These are phyloP conservation scores for Trichoderma sp. DNA, from an alignment of 2,329 filamentous ascomycete genomes.

Conservation along the genomic window DNA sequence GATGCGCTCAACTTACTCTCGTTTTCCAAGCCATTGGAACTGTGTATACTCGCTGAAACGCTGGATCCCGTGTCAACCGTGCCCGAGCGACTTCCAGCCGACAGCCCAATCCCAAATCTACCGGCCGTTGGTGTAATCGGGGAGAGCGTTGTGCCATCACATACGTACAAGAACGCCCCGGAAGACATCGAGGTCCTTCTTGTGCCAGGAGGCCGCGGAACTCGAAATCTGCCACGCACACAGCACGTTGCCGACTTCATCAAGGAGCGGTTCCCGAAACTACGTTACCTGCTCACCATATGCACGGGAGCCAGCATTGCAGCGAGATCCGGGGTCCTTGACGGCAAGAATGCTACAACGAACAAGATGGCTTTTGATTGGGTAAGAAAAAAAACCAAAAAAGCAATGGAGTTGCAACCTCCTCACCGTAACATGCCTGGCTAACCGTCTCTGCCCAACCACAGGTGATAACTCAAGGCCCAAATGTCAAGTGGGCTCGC, in stretches of 20 bases:
- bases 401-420: neutral
- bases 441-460: neutral
- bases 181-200: conserved; percentile 43
- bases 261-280: conserved; percentile 40
- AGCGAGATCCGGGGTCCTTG: conserved; percentile 57
- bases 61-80: conserved; percentile 37
- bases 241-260: conserved; percentile 46
- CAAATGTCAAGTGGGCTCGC: conserved; percentile 55
- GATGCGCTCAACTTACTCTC: conserved; percentile 39
- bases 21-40: conserved; percentile 27
- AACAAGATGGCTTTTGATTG: conserved; percentile 58
- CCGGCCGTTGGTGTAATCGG: conserved; percentile 32
- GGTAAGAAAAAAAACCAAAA: conserved; percentile 30
- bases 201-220: conserved; percentile 43
- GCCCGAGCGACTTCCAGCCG: neutral
- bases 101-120: neutral
- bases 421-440: neutral
- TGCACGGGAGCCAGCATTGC: conserved; percentile 61
- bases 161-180: conserved; percentile 40
- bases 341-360: conserved; percentile 59
- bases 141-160: conserved; percentile 39
- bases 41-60: conserved; percentile 34
- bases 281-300: conserved; percentile 59
- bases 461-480: conserved; percentile 42
- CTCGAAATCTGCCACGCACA: conserved; percentile 31